Evolutionary conservation across 2,329 filamentous ascomycete species (phyloP), one percentile per base, ranked within the genome.

Genomic region (Penicillium sp.): DNA sequence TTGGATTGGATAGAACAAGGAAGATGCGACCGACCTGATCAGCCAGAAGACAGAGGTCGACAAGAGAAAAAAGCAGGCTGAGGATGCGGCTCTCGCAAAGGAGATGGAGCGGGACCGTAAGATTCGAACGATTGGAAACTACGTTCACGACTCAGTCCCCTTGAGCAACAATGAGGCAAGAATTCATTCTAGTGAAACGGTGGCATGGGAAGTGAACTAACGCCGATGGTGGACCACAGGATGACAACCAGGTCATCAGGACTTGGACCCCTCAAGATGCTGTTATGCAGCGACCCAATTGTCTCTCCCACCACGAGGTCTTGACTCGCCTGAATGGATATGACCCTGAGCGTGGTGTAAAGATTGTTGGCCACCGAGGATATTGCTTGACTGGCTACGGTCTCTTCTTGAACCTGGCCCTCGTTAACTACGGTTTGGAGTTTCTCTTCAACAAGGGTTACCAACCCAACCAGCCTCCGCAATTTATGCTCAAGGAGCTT

Each of bases 241-340:
- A 95, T 74, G 85, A 96, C 81, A 98, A 99, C 76, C 81, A 80
- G 43, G 76, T 92, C 31, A 81, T 91, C 67, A 85, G 87, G 69
- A 89, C 84, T 29, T 99, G 93, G 93, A 85, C 86, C 5, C 93
- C 93, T 0, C 87, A 92, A 65, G 88, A 88, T 53, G 83, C 88
- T 57, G 83, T 79, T 23, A 85, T 90, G 49, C 86, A 92, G 77
- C 93, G 93, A 82, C 85, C 86, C 67, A 83, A 89, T 57, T 84
- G 81, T 61, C 88, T 98, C 61, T 96, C 93, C 51, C 95, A 99
- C 76, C 95, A 99, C 76, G 93, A 98, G 74, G 92, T 99, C 54
- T 85, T 98, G 59, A 87, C 88, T 57, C 85, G 92, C 67, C 80
- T 98, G 62, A 92, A 95, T 67, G 93, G 93, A 53, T 97, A 96